A percentile compares a stretch with the other conserved stretches of the same genome.
These are phyloP conservation scores for Salvia hispanica DNA, from an alignment of 257 asterid species.

Conservation along the genomic window DNA sequence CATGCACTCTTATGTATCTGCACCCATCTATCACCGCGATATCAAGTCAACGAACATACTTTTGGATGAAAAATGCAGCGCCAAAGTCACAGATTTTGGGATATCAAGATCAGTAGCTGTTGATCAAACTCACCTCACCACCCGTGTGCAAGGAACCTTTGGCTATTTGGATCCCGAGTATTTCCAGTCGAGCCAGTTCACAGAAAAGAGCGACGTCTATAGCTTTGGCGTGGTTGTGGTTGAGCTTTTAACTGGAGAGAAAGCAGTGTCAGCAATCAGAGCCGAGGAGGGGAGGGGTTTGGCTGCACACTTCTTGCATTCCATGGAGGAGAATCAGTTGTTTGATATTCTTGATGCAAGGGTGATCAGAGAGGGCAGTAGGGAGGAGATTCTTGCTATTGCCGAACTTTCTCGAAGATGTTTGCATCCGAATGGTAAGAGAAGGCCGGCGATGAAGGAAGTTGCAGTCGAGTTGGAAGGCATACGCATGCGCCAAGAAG, in stretches of 20 bases:
- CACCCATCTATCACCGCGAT: slow-evolving; percentile 38
- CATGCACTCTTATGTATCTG: slow-evolving; percentile 39
- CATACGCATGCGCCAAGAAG: no score
- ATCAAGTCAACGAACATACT: slow-evolving; percentile 42
- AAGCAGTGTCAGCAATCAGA: slow-evolving; percentile 39
- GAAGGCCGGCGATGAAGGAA: no score
- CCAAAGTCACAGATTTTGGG: slow-evolving; percentile 44
- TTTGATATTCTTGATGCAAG: no score
- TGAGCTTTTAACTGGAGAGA: slow-evolving; percentile 26
- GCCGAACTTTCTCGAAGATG: no score
- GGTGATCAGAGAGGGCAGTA: no score
- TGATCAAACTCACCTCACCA: slow-evolving; percentile 45
- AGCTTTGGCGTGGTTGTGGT: no score
- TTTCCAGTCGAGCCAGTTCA: slow-evolving; percentile 42
- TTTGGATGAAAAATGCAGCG: slow-evolving; percentile 35
- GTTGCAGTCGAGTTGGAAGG: no score
- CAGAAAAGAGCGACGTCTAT: not conserved
- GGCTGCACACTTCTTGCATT: no score
- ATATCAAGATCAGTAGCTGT: slow-evolving; percentile 29
- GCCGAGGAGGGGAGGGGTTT: slow-evolving; percentile 36
- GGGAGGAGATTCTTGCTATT: no score
- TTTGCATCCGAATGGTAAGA: no score
- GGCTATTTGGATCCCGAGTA: slow-evolving; percentile 53
- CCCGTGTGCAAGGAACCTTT: slow-evolving; percentile 42
- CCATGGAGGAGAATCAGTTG: no score